These are phyloP conservation scores for Aphanomyces astaci DNA, from an alignment of 352 stramenopile genomes.

Conservation along the genomic window DNA sequence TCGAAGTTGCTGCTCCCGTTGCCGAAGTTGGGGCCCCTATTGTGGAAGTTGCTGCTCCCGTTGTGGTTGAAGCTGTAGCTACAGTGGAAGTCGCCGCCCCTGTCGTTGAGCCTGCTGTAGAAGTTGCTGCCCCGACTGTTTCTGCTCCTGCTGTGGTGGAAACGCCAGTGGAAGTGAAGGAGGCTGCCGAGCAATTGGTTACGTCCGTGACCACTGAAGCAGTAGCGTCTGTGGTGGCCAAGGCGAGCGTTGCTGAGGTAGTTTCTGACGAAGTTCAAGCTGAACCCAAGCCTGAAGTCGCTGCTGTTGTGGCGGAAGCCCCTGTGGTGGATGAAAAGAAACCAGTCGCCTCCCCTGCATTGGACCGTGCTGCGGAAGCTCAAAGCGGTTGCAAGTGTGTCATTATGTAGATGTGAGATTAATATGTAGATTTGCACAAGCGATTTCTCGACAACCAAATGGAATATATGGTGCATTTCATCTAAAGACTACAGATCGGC, in stretches of 20 bases:
- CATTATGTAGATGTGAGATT: conserved; percentile 6
- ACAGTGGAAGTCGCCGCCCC: background rate
- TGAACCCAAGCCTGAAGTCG: conserved; percentile 2
- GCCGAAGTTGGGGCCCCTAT: background rate
- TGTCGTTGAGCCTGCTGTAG: background rate
- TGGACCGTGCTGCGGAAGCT: background rate
- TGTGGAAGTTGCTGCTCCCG: background rate
- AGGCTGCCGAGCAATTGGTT: background rate
- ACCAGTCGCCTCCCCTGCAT: background rate
- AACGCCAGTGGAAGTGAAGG: background rate
- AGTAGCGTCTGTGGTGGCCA: background rate
- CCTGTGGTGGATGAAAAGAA: background rate
- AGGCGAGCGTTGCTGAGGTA: background rate
- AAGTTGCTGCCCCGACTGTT: background rate
- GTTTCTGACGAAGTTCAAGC: background rate
- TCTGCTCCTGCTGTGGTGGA: conserved; percentile 2
- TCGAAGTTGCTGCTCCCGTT: background rate
- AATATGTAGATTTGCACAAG: background rate
- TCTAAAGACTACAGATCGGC: no score
- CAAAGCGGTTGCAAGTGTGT: background rate
- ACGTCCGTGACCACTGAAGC: background rate
- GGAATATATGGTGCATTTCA: no score
- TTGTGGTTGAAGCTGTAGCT: background rate
- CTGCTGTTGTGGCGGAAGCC: background rate
- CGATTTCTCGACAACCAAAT: conserved; percentile 28